Evolutionary conservation across 768 basidiomycete species (phyloP), one percentile per base, ranked within the genome.

Genomic region (Hygrocybe coccinea): DNA sequence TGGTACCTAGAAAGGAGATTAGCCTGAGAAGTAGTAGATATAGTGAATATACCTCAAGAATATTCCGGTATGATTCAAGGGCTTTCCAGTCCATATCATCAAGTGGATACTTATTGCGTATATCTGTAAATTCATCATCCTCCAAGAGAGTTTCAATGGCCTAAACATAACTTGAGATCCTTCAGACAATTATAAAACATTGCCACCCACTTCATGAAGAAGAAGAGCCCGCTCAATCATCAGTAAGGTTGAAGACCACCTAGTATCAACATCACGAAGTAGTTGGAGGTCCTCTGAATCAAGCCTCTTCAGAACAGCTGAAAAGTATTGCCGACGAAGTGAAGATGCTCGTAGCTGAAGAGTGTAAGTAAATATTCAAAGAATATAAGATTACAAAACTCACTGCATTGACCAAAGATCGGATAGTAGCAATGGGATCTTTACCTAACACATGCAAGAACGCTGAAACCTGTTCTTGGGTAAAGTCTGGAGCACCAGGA

Each of bases 171-270:
- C 29, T 29, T 29, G 8, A 29, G 29, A 29, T 29, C 29, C 29
- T 29, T 45, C 41, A 36, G 50, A 35, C 25, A 43, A 45, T 38
- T 34, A 55, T 15, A 55, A 49, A 45, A 29, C 14, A 48, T 50
- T 45, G 21, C 52, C 49, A 59, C 60, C 14, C 60, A 69, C 67
- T 45, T 59, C 54, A 38, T 62, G 58, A 22, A 69, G 60, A 34
- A 63, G 33, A 19, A 71, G 47, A 14, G 62, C 65, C 5, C 64
- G 57, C 12, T 67, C 58, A 57, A 69, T 61, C 69, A 71, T 71
- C 14, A 66, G 50, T 29, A 59, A 56, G 9, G 64, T 67, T 55
- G 67, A 71, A 14, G 68, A 69, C 69, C 69, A 71, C 1, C 64
- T 52, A 2, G 60, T 64, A 5, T 63, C 60, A 34, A 66, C 59